These are phyloP conservation scores for Aquilaria malaccensis DNA, from an alignment of 345 rosid genomes.

Conservation along the genomic window DNA sequence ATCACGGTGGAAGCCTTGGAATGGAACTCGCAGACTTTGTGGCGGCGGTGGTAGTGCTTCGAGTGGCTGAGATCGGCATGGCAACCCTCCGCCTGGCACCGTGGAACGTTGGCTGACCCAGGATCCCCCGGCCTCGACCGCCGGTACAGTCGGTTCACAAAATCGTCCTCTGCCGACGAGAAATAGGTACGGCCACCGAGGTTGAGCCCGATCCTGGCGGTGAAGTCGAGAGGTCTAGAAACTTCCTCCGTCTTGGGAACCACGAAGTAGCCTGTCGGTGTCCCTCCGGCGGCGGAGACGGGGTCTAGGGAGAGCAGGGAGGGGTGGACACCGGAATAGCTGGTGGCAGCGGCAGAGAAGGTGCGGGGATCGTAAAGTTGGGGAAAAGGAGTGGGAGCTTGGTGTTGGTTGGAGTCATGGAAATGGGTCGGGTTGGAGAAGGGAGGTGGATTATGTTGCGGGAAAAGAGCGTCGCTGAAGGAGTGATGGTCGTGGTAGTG, in stretches of 20 bases:
- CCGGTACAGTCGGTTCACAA: slow-evolving; percentile 83
- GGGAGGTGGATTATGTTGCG: slow-evolving; percentile 21
- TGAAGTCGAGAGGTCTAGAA: slow-evolving; percentile 35
- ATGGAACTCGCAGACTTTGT: slow-evolving; percentile 96
- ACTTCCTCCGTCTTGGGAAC: slow-evolving; percentile 74
- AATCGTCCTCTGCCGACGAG: slow-evolving; percentile 85
- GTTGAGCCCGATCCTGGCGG: slow-evolving; percentile 76
- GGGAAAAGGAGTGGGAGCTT: slow-evolving; percentile 18
- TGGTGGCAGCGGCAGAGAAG: slow-evolving; percentile 25
- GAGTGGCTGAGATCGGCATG: slow-evolving; percentile 86
- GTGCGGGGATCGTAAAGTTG: slow-evolving; percentile 43
- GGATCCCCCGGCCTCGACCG: slow-evolving; percentile 58
- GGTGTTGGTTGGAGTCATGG: slow-evolving; percentile 27
- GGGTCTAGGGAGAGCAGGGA: slow-evolving; percentile 45
- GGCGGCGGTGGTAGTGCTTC: slow-evolving; percentile 96
- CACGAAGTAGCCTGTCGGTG: slow-evolving; percentile 34
- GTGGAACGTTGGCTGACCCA: slow-evolving; percentile 44
- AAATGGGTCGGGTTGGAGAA: slow-evolving; percentile 20
- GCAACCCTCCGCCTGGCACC: slow-evolving; percentile 99
- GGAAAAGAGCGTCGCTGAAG: slow-evolving; percentile 25
- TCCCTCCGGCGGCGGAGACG: slow-evolving; percentile 10
- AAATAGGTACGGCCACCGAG: slow-evolving; percentile 91
- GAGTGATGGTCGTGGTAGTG: slow-evolving; percentile 29
- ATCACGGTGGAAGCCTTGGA: slow-evolving; percentile 89
- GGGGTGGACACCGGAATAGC: slow-evolving; percentile 23